Percentiles rank a stretch among this genome's conserved stretches.
phyloP scores from a whole-genome alignment of 306 rosid species.

The Argentina anserina region DNA sequence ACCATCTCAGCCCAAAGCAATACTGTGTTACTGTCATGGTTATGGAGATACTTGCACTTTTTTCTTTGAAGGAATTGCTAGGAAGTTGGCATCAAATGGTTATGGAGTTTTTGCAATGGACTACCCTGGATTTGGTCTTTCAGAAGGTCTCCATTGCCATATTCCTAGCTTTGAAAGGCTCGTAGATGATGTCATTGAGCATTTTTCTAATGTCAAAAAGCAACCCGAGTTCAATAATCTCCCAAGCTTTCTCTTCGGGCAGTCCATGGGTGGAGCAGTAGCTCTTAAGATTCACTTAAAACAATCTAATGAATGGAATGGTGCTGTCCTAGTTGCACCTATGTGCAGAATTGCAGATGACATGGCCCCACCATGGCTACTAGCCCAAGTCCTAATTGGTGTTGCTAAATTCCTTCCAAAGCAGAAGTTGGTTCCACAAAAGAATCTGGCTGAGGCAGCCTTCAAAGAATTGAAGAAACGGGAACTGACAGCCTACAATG shows the following conservation, averaged over 20 bases:
- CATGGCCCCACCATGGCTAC: slow-evolving; percentile 70
- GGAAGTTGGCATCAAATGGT: slow-evolving; percentile 68
- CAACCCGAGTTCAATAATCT: slow-evolving; percentile 52
- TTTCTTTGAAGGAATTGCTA: slow-evolving; percentile 94
- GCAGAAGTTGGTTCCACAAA: slow-evolving; percentile 76
- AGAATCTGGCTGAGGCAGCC: slow-evolving; percentile 77
- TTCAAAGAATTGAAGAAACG: slow-evolving; percentile 67
- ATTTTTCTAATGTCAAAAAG: slow-evolving; percentile 68
- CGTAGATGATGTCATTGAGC: slow-evolving; percentile 80
- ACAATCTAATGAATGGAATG: slow-evolving; percentile 77
- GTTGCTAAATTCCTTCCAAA: slow-evolving; percentile 66
- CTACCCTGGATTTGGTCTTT: slow-evolving; percentile 94
- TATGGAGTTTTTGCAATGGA: slow-evolving; percentile 93
- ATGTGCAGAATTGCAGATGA: slow-evolving; percentile 98
- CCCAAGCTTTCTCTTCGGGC: slow-evolving; percentile 80
- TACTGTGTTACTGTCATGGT: slow-evolving; percentile 82
- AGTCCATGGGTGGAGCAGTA: slow-evolving; percentile 97
- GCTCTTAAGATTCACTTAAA: slow-evolving; percentile 73
- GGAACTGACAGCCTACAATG: slow-evolving; percentile 64
- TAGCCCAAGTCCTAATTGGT: slow-evolving; percentile 53
- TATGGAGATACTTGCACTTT: slow-evolving; percentile 92
- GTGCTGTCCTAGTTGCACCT: slow-evolving; percentile 92
- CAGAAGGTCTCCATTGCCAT: slow-evolving; percentile 85
- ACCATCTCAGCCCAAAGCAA: slow-evolving; percentile 58
- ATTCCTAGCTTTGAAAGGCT: slow-evolving; percentile 65